Base-by-base conservation (phyloP, 2,329 filamentous ascomycete species). In the Apiospora koreana region DNA sequence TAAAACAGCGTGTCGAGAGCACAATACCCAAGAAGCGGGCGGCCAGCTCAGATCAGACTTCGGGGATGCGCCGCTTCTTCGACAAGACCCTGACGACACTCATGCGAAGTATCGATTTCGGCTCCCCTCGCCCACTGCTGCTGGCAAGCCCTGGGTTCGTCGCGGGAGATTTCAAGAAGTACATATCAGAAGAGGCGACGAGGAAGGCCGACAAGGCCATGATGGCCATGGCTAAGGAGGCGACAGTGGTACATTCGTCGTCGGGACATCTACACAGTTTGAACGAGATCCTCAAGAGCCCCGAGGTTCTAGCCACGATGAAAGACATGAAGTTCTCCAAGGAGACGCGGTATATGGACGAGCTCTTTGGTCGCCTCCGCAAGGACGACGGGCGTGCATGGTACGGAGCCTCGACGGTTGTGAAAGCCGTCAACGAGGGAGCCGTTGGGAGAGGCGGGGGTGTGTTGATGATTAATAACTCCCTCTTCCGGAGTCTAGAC, bases 71-170 rank as follows among this genome's bases (percentile, higher is more conserved):
- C 21, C 89, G 88, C 72, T 98, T 98, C 85, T 98, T 91, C 82
- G 89, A 92, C 41, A 92, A 91, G 71, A 91, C 90, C 0, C 86
- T 97, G 45, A 87, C 92, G 45, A 94, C 93, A 0, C 86, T 98
- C 16, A 83, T 93, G 2, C 89, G 94, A 35, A 91, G 93, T 71
- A 87, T 97, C 77, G 94, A 97, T 78, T 92, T 97, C 73, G 82
- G 84, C 21, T 84, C 86, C 68, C 87, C 90, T 23, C 87, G 91
- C 21, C 94, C 95, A 0, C 83, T 98, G 16, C 85, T 99, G 25
- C 85, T 99, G 2, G 96, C 95, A 1, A 95, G 93, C 72, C 95
- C 96, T 0, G 96, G 95, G 0, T 99, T 97, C 79, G 90, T 93
- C 8, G 95, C 95, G 0, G 84, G 88, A 2, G 91, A 92, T 25